Evolutionary conservation across 768 basidiomycete species (phyloP), one percentile per base, ranked within the genome.

Genomic region (Russula foetens): DNA sequence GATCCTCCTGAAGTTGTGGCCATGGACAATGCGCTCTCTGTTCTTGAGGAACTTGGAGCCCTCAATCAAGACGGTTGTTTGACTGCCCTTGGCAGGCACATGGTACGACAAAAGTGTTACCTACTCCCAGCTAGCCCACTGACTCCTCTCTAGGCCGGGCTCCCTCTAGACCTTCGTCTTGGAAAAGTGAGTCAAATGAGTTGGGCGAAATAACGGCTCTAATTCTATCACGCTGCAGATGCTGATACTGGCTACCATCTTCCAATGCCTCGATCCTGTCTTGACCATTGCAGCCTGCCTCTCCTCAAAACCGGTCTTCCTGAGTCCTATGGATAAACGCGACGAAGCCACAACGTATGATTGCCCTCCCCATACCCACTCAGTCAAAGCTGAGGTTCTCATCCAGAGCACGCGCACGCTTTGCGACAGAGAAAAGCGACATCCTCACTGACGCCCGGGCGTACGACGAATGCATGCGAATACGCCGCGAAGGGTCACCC

Each of bases 81-180:
- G 35, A 97, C 92, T 0, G 83, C 94, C 2, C 76, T 98, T 7
- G 95, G 95, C 11, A 77, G 81, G 63, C 84, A 96, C 70, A 83
- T 95, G 69, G 87, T 84, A 64, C 59, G 79, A 66, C 2, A 4
- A 59, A 28, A 12, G 26, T 39, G 38, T 29, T 31, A 19, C 33
- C 48, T 4, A 52, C 29, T 3, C 21, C 11, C 45, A n/a, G 47
- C 21, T n/a, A 43, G 46, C 11, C n/a, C 29, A 8, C 49, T 60
- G 28, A 55, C 17, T 7, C n/a, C 46, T 55, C 24, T 26, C 59
- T 66, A 93, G 90, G 80, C 90, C 2, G 80, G 85, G 73, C 78
- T 97, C n/a, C 94, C 94, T 1, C 75, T 96, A 15, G 95, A 98
- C 72, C 75, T 95, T 11, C 80, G 92, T 43, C 79, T 98, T 28